These are phyloP conservation scores for Botrytis sinoallii DNA, from an alignment of 2,329 filamentous ascomycete genomes.

Conservation along the genomic window DNA sequence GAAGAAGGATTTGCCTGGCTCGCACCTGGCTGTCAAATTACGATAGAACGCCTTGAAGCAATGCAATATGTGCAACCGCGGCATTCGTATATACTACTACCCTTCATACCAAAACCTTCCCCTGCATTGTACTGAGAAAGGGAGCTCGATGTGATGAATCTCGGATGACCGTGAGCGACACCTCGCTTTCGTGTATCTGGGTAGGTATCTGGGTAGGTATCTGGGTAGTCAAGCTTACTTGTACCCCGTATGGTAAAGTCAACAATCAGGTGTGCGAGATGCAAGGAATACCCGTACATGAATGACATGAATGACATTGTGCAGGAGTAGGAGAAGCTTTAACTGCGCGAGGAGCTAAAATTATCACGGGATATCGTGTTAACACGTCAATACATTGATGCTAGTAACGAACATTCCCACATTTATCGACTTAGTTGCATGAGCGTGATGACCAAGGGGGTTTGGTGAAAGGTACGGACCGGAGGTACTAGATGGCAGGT, in stretches of 20 bases:
- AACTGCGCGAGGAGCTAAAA: background rate
- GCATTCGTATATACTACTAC: background rate
- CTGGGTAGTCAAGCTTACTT: background rate
- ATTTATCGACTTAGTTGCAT: conserved; percentile 5
- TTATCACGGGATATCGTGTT: background rate
- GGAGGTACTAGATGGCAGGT: background rate
- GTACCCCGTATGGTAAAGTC: background rate
- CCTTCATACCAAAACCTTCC: background rate
- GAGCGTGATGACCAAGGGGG: background rate
- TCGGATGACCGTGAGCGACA: background rate
- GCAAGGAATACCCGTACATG: conserved; percentile 2
- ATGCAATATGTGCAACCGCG: background rate
- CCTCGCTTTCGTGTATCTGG: background rate
- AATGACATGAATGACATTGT: background rate
- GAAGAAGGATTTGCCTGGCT: background rate
- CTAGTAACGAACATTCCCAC: background rate
- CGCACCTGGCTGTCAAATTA: background rate
- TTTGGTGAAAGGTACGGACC: background rate
- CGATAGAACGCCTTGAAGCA: background rate
- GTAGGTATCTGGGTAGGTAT: background rate
- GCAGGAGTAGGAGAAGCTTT: background rate
- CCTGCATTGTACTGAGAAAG: background rate
- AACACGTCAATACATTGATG: background rate
- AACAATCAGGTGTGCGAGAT: background rate
- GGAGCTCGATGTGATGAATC: background rate